A percentile compares a stretch with the other conserved stretches of the same genome.
These are phyloP conservation scores for Gaeumannomyces tritici DNA, from an alignment of 2,329 filamentous ascomycete genomes.

Conservation along the genomic window DNA sequence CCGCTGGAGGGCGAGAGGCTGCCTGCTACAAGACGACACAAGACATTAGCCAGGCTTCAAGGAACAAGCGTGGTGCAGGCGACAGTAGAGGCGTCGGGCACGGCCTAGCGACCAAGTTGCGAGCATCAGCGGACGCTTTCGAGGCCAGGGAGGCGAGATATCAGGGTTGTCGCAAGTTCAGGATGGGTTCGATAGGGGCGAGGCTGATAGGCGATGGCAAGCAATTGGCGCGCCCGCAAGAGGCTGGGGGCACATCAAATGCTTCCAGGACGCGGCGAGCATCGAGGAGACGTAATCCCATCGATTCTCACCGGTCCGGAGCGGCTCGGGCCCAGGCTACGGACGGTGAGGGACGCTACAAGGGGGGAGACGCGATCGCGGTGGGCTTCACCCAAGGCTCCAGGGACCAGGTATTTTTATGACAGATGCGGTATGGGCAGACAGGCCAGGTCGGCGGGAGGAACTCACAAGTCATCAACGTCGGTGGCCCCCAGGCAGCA, in stretches of 20 bases:
- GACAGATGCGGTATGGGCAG: constrained; percentile 16
- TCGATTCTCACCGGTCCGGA: constrained; percentile 18
- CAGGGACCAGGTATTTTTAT: constrained; percentile 17
- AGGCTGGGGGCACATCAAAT: constrained; percentile 11
- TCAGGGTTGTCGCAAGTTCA: constrained; percentile 32
- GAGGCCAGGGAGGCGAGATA: constrained; percentile 11
- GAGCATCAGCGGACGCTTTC: background rate
- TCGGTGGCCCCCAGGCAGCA: constrained; percentile 27
- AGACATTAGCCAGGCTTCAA: constrained; percentile 30
- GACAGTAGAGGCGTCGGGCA: background rate
- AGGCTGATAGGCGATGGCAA: constrained; percentile 35
- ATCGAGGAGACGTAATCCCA: constrained; percentile 24
- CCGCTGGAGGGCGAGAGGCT: constrained; percentile 52
- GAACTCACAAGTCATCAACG: constrained; percentile 43
- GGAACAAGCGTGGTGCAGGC: background rate
- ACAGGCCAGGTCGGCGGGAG: constrained; percentile 16
- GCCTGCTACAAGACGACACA: constrained; percentile 41
- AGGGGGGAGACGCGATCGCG: constrained; percentile 1
- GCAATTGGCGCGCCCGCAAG: constrained; percentile 30
- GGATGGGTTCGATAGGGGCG: constrained; percentile 32
- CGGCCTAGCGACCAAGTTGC: background rate
- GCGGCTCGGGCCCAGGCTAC: background rate
- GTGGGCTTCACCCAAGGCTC: constrained; percentile 3
- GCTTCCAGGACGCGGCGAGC: constrained; percentile 18
- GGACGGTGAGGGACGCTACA: background rate